Evolutionary conservation across 2,329 filamentous ascomycete species (phyloP), one percentile per base, ranked within the genome.

Genomic region (Neonectria faginata): DNA sequence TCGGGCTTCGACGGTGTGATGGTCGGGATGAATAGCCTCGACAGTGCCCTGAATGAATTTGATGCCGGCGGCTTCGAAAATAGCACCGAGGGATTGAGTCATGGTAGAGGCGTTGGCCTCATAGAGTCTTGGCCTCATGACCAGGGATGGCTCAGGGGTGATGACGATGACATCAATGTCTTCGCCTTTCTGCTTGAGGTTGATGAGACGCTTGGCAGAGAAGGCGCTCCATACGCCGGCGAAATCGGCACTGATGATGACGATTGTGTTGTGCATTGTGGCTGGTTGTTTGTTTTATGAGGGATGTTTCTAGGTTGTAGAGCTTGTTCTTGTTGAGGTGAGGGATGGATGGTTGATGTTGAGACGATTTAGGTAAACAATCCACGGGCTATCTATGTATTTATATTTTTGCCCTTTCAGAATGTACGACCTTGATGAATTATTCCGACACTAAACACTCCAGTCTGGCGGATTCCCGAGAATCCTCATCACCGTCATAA

Each of bases 111-210:
- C 61, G 5, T 76, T 70, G 8, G 69, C 44, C 25, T 80, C 77
- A 22, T 80, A 80, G 1, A 80, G 76, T 0, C 78, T 66, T 10
- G 78, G 77, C 1, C 76, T 73, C 0, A 80, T 65, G 3, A 74
- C 74, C 2, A 80, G 54, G 2, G 36, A 58, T 3, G 74, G 73
- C 20, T 77, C 64, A 0, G 79, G 79, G 1, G 79, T 68, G n/a
- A 80, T 70, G 54, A 80, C 71, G 3, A 72, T 20, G 16, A 80
- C 67, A 6, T 77, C 64, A 20, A 79, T 62, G 0, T 60, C 31
- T 2, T 61, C 5, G 3, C 51, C 6, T 10, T 20, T 68, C 0
- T 22, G 33, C 1, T 31, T 39, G 0, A 64, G 20, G 10, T 41
- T 64, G 53, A 68, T 45, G 10, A 68, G 59, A 1, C 63, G 67